These are phyloP conservation scores for Talaromyces piceae DNA, from an alignment of 2,329 filamentous ascomycete species.

Conservation along the genomic window DNA sequence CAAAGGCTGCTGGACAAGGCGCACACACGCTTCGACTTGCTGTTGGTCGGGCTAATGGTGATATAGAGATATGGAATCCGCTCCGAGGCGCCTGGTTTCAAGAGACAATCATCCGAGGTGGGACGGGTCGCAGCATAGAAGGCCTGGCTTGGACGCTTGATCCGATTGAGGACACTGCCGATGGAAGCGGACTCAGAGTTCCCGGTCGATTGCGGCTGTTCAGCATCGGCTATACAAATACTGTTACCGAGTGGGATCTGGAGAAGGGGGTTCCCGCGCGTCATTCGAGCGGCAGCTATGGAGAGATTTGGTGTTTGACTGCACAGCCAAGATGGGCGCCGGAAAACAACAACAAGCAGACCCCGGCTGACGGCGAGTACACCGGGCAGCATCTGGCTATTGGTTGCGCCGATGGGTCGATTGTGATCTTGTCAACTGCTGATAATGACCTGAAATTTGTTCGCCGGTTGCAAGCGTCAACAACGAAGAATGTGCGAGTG, in stretches of 20 bases:
- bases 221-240: constrained; percentile 89
- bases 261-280: constrained; percentile 67
- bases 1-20: constrained; percentile 38
- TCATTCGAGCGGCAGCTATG: constrained; percentile 84
- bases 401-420: constrained; percentile 84
- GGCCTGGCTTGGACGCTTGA: constrained; percentile 88
- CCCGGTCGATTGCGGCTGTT: constrained; percentile 77
- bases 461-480: constrained; percentile 63
- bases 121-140: constrained; percentile 79
- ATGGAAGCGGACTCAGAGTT: constrained; percentile 53
- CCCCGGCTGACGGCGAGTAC: constrained; percentile 31
- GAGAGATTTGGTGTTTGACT: constrained; percentile 94
- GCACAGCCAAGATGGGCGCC: constrained; percentile 61
- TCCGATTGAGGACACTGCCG: constrained; percentile 55
- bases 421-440: constrained; percentile 79
- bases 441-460: constrained; percentile 78
- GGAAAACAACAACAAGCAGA: constrained; percentile 28
- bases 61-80: constrained; percentile 98
- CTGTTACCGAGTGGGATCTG: constrained; percentile 92
- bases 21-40: constrained; percentile 66
- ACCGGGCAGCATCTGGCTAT: constrained; percentile 63
- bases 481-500: constrained; percentile 74
- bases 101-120: constrained; percentile 76
- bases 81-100: constrained; percentile 76
- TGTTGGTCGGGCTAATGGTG: constrained; percentile 85